Conservation (phyloP, 257 asterid genomes). For the Ballota nigra region DNA sequence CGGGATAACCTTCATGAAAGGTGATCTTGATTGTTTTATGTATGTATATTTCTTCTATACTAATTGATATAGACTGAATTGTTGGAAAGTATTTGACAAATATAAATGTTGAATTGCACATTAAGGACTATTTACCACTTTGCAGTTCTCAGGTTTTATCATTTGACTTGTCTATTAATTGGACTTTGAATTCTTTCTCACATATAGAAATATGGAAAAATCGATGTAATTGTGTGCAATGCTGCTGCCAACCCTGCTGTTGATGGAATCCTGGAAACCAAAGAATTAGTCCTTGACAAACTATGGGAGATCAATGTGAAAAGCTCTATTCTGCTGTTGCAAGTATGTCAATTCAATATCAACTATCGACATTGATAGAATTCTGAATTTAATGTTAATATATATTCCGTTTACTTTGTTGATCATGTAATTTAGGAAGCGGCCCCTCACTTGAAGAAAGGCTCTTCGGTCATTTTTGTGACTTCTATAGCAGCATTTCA, state of each 20-base stretch:
- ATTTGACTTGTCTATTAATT: not conserved
- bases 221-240: slow-evolving; percentile 78
- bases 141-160: not conserved
- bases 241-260: slow-evolving; percentile 92
- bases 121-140: not conserved
- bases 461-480: slow-evolving; percentile 68
- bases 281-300: slow-evolving; percentile 83
- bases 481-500: slow-evolving; percentile 65
- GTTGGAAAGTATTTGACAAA: not conserved
- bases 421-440: slow-evolving; percentile 48
- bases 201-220: slow-evolving; percentile 74
- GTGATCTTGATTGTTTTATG: not conserved
- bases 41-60: not conserved
- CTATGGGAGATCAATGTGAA: slow-evolving; percentile 93
- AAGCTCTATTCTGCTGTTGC: slow-evolving; percentile 69
- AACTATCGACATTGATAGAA: not conserved
- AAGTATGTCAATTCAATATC: slow-evolving; percentile 45
- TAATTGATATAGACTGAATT: not conserved
- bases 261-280: slow-evolving; percentile 61
- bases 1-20: not conserved
- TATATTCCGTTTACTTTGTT: slow-evolving; percentile 6
- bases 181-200: not conserved
- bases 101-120: not conserved
- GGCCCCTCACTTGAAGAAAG: slow-evolving; percentile 69
- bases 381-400: not conserved